A percentile compares a stretch with the other conserved stretches of the same genome.
Evolutionary conservation across 805 yeast species (phyloP).

Genomic region (Clavispora asparagi): DNA sequence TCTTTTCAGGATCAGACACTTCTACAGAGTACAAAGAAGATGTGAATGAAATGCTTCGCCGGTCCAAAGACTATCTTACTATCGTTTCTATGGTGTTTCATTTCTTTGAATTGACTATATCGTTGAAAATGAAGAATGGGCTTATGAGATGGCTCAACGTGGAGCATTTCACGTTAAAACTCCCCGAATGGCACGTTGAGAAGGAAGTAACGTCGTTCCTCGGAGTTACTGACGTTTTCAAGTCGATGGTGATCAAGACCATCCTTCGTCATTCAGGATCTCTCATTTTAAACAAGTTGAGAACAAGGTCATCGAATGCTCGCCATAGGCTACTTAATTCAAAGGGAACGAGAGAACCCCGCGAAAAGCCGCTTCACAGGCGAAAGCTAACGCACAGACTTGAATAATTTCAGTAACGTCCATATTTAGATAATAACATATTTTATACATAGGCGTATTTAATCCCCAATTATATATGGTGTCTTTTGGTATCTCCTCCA

Average conservation of each 20-base stretch:
- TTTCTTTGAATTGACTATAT: constrained; percentile 25
- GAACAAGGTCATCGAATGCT: constrained; percentile 1
- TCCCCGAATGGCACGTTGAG: constrained; percentile 31
- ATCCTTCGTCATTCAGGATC: constrained; percentile 32
- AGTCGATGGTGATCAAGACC: constrained; percentile 27
- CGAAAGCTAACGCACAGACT: background rate
- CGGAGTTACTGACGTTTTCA: constrained; percentile 30
- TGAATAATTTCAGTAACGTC: background rate
- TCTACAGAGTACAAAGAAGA: constrained; percentile 11
- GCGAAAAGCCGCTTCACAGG: constrained; percentile 9
- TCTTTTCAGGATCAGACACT: constrained; percentile 2
- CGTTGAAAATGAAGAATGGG: constrained; percentile 32
- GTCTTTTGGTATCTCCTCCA: constrained; percentile 34
- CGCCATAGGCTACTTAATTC: background rate
- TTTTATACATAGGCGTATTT: background rate
- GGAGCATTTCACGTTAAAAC: constrained; percentile 25
- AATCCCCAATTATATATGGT: constrained; percentile 20
- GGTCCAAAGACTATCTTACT: constrained; percentile 72
- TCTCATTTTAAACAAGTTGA: constrained; percentile 30
- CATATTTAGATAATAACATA: background rate
- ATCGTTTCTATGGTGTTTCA: constrained; percentile 45
- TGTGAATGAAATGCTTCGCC: constrained; percentile 56
- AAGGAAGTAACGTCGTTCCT: constrained; percentile 27
- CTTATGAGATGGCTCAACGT: constrained; percentile 33
- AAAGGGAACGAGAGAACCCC: background rate